Evolutionary conservation across 2,329 filamentous ascomycete genomes (phyloP), one percentile per base, ranked within the genome.

Genomic region (Beauveria rudraprayagi): DNA sequence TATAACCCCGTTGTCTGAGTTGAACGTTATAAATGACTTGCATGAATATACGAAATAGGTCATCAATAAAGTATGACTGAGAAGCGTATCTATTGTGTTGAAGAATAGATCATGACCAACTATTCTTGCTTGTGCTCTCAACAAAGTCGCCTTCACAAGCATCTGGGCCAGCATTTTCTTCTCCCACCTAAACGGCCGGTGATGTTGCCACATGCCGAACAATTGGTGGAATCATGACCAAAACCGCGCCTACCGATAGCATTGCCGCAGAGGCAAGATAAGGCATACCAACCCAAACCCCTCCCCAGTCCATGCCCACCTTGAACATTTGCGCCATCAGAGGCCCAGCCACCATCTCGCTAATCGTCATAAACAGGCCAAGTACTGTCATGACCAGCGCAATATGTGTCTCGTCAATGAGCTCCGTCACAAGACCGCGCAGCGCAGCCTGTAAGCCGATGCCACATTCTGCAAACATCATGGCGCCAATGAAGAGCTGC

Each of bases 331-430:
- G 34, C 9, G 56, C 56, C 30, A 52, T 43, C 30, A 59, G 34
- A 43, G 56, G 56, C 17, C 56, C 56, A 5, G 56, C 56, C 7
- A 59, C 37, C 44, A 52, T 59, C 5, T 59, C 56, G 37, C 56
- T 59, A 16, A 59, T 24, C 5, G 56, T 59, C 9, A 43, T 6
- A 14, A 48, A 59, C 14, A 51, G 41, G 47, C 56, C 22, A 4
- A 59, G 28, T 22, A 59, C 47, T 17, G 56, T 59, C 56, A 59
- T 59, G 3, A 59, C 14, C 2, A 59, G 34, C 22, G 56, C 56
- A 2, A 44, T 41, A 16, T 59, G 30, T 2, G 56, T 43, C 56
- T 59, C 34, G 46, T 59, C 56, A 0, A 59, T 24, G 6, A 59
- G 46, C 46, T 51, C 56, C 24, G 56, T 59, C 19, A 59, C 34